Evolutionary conservation across 1,284 basidiomycete genomes (phyloP).

Genomic region (Trichosporon coremiiforme): DNA sequence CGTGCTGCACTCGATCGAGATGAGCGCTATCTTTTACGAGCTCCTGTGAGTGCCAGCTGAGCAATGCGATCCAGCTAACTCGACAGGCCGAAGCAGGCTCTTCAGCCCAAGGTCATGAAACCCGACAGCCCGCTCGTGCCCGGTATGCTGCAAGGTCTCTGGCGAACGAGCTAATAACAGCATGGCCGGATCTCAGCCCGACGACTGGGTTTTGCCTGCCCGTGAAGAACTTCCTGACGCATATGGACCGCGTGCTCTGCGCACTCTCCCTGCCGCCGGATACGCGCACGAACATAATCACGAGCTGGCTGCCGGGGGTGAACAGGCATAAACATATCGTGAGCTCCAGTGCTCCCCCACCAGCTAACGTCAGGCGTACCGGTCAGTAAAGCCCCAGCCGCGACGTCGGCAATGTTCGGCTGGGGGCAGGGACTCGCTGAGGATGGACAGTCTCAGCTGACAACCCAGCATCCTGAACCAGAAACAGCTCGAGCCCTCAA

Average conservation of each 20-base stretch:
- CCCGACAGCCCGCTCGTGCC: conserved; percentile 46
- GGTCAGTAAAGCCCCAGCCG: conserved; percentile 27
- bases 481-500: conserved; percentile 42
- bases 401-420: too few relatives aligned
- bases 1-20: conserved; percentile 45
- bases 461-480: conserved; percentile 43
- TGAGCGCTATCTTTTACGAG: conserved; percentile 47
- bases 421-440: too few relatives aligned
- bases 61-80: neutral
- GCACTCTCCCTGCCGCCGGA: conserved; percentile 48
- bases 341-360: conserved; percentile 21
- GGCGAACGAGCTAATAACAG: conserved; percentile 25
- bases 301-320: conserved; percentile 48
- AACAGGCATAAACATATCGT: conserved; percentile 50
- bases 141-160: conserved; percentile 31
- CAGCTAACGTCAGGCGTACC: conserved; percentile 38
- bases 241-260: conserved; percentile 48
- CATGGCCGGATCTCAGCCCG: conserved; percentile 50
- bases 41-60: conserved; percentile 36
- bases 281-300: conserved; percentile 48
- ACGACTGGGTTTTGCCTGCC: conserved; percentile 46
- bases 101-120: conserved; percentile 26
- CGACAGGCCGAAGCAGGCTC: conserved; percentile 24
- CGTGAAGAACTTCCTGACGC: conserved; percentile 47
- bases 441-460: neutral